phyloP scores from a whole-genome alignment of 495 filamentous ascomycete genomes.

The Aspergillus coremiiformis region DNA sequence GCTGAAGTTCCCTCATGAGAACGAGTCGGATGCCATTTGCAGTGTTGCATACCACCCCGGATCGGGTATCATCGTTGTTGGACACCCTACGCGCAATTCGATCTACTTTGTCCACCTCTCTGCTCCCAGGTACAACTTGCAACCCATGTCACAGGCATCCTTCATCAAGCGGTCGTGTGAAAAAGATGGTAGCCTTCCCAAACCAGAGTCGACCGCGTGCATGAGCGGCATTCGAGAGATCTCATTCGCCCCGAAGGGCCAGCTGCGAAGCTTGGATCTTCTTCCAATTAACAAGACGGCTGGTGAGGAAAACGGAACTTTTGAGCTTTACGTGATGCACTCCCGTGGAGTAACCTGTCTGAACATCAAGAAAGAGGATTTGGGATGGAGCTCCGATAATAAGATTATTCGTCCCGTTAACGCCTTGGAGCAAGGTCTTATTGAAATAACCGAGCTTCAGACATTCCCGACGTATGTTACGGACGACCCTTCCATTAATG shows the following conservation, averaged over 20 bases:
- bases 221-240: slow-evolving; percentile 93
- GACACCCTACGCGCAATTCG: slow-evolving; percentile 93
- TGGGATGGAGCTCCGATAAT: slow-evolving; percentile 83
- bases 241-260: slow-evolving; percentile 80
- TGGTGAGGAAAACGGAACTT: slow-evolving; percentile 53
- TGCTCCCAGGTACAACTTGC: slow-evolving; percentile 80
- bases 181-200: slow-evolving; percentile 66
- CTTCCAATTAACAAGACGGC: slow-evolving; percentile 50
- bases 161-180: slow-evolving; percentile 69
- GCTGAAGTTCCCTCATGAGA: slow-evolving; percentile 90
- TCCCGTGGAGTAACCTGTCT: slow-evolving; percentile 88
- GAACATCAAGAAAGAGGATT: slow-evolving; percentile 72
- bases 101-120: slow-evolving; percentile 95
- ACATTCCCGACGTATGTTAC: slow-evolving; percentile 34
- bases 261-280: slow-evolving; percentile 84
- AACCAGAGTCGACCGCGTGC: slow-evolving; percentile 88
- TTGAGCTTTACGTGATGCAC: slow-evolving; percentile 96
- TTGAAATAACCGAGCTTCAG: slow-evolving; percentile 46
- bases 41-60: slow-evolving; percentile 87
- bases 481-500: slow-evolving; percentile 46
- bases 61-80: slow-evolving; percentile 86
- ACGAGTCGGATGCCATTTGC: slow-evolving; percentile 94
- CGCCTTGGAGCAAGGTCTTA: slow-evolving; percentile 58
- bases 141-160: slow-evolving; percentile 71
- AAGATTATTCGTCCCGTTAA: slow-evolving; percentile 71